These are phyloP conservation scores for Arthrinium phaeospermum DNA, from an alignment of 2,329 filamentous ascomycete species.

Conservation along the genomic window DNA sequence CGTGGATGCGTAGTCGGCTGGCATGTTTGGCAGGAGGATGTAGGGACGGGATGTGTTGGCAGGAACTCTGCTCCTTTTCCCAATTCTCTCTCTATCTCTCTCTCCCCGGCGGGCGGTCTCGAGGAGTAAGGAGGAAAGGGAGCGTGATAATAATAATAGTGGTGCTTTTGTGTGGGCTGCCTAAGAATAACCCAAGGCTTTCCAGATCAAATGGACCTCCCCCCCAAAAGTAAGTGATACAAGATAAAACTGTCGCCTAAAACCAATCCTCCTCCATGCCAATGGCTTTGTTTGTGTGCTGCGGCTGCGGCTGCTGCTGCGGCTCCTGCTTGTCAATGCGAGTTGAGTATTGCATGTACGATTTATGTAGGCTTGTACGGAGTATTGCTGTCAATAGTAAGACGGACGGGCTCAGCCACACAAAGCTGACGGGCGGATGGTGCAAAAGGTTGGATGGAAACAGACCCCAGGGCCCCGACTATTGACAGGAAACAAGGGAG, in stretches of 20 bases:
- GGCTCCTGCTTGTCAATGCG: background rate
- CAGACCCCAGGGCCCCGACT: background rate
- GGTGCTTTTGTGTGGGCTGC: background rate
- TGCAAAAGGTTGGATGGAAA: background rate
- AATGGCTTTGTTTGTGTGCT: background rate
- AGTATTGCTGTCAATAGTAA: background rate
- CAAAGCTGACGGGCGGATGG: slow-evolving; percentile 1
- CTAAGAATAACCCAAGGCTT: background rate
- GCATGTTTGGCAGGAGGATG: slow-evolving; percentile 44
- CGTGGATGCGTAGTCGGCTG: slow-evolving; percentile 56
- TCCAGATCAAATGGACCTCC: background rate
- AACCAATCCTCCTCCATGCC: background rate
- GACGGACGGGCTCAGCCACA: slow-evolving; percentile 12
- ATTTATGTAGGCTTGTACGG: background rate
- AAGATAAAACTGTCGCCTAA: background rate
- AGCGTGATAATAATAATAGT: background rate
- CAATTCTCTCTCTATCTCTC: too few relatives aligned
- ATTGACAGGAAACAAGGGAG: background rate
- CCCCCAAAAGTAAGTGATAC: background rate
- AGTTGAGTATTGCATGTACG: background rate
- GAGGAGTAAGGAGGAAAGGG: background rate
- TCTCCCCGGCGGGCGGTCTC: background rate
- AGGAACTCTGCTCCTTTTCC: background rate
- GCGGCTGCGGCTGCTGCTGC: background rate
- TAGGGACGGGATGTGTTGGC: background rate